phyloP scores from a whole-genome alignment of 176 grass and related monocot genomes.

The Pharus latifolius region DNA sequence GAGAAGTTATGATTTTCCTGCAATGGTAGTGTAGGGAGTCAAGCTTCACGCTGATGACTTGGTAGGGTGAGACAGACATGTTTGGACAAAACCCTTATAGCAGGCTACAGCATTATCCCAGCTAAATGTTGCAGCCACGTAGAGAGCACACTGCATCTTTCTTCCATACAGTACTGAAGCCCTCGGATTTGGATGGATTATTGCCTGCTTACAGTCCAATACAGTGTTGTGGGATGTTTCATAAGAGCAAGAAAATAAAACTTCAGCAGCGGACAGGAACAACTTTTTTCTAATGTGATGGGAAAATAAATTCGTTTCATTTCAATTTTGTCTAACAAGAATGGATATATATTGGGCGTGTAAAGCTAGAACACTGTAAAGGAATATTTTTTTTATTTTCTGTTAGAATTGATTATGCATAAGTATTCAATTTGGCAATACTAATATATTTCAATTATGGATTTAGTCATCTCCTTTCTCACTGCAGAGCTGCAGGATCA shows the following conservation, averaged over 20 bases:
- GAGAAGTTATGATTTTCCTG: not conserved
- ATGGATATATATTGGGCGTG: not conserved
- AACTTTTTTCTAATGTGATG: not conserved
- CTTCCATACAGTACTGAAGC: not conserved
- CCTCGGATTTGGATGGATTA: too few relatives aligned
- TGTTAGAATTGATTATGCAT: not conserved
- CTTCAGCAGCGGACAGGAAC: not conserved
- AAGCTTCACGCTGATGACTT: not conserved
- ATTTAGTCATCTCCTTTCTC: not conserved
- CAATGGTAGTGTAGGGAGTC: not conserved
- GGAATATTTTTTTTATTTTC: not conserved
- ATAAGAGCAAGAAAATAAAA: not conserved
- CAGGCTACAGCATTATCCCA: not conserved
- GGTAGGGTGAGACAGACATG: not conserved
- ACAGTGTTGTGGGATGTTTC: slow-evolving; percentile 1
- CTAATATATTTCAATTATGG: not conserved
- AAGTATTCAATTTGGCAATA: not conserved
- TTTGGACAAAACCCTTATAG: not conserved
- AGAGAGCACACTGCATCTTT: not conserved
- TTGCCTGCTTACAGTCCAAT: not conserved
- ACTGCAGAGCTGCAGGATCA: not conserved
- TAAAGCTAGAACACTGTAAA: not conserved
- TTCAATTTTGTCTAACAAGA: not conserved
- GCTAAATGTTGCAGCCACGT: not conserved
- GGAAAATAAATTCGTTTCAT: not conserved